phyloP scores from a whole-genome alignment of 176 grass and related monocot species.

The Pontederia paniculata region DNA sequence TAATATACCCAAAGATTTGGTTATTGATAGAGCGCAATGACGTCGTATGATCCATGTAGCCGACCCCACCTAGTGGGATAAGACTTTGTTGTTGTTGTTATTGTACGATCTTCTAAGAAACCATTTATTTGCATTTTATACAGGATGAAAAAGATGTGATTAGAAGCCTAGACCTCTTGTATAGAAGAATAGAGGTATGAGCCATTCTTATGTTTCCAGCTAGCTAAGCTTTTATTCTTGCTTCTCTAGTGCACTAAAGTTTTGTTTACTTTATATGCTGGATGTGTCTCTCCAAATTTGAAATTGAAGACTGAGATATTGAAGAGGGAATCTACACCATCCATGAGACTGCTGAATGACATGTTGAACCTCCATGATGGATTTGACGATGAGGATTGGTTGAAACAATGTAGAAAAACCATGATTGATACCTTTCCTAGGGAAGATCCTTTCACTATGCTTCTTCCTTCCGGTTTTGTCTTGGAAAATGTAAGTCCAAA shows the following conservation, averaged over 20 bases:
- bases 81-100: too few relatives aligned
- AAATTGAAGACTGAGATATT: constrained; percentile 70
- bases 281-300: not conserved
- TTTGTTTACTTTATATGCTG: not conserved
- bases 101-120: not conserved
- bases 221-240: too few relatives aligned
- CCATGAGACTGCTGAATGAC: constrained; percentile 83
- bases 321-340: constrained; percentile 75
- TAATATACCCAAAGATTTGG: too few relatives aligned
- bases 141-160: constrained; percentile 81
- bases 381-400: constrained; percentile 58
- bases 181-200: constrained; percentile 76
- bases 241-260: not conserved
- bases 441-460: constrained; percentile 73
- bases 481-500: constrained; percentile 54
- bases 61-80: too few relatives aligned
- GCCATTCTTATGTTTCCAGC: not conserved
- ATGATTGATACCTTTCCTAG: constrained; percentile 69
- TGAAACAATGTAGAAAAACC: constrained; percentile 73
- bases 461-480: constrained; percentile 61
- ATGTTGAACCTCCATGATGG: constrained; percentile 88
- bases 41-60: too few relatives aligned
- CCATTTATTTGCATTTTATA: not conserved
- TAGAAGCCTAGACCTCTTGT: constrained; percentile 91
- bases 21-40: too few relatives aligned